These are phyloP conservation scores for Ophiostoma pallidulum DNA, from an alignment of 2,329 filamentous ascomycete genomes.

Conservation along the genomic window DNA sequence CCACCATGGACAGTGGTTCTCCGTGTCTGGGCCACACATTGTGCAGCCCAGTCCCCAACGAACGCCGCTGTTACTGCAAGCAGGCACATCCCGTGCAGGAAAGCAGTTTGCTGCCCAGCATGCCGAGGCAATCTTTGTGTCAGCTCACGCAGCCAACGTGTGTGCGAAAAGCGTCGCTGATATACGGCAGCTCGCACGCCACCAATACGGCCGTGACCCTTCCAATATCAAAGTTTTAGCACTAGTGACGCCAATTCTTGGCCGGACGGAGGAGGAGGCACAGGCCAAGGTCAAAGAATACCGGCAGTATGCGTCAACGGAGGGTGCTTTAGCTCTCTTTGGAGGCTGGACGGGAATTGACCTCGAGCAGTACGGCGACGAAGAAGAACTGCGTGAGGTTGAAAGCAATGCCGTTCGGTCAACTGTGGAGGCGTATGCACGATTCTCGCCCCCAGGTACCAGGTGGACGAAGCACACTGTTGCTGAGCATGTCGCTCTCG, in stretches of 20 bases:
- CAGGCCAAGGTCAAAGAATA: constrained; percentile 43
- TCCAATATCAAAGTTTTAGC: constrained; percentile 17
- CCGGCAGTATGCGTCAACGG: constrained; percentile 48
- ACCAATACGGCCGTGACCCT: constrained; percentile 15
- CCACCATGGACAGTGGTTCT: constrained; percentile 12
- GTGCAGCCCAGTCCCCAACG: constrained; percentile 12
- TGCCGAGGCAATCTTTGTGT: constrained; percentile 20
- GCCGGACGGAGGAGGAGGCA: constrained; percentile 17
- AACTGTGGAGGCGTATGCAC: constrained; percentile 16
- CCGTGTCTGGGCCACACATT: constrained; percentile 21
- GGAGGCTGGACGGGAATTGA: constrained; percentile 62
- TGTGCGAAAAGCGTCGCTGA: constrained; percentile 12
- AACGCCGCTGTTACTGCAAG: constrained; percentile 19
- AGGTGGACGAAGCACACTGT: constrained; percentile 68
- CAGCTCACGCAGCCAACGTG: constrained; percentile 13
- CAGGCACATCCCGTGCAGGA: constrained; percentile 18
- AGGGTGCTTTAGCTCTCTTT: constrained; percentile 60
- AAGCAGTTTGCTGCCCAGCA: constrained; percentile 19
- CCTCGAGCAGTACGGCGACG: constrained; percentile 29
- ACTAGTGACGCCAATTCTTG: constrained; percentile 18
- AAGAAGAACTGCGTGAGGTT: constrained; percentile 30
- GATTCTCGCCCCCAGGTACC: constrained; percentile 18
- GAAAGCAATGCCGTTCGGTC: constrained; percentile 31
- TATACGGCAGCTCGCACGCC: constrained; percentile 31
- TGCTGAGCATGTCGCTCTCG: constrained; percentile 38